Conservation (phyloP, 2,329 filamentous ascomycete species). For the Metarhizium album region DNA sequence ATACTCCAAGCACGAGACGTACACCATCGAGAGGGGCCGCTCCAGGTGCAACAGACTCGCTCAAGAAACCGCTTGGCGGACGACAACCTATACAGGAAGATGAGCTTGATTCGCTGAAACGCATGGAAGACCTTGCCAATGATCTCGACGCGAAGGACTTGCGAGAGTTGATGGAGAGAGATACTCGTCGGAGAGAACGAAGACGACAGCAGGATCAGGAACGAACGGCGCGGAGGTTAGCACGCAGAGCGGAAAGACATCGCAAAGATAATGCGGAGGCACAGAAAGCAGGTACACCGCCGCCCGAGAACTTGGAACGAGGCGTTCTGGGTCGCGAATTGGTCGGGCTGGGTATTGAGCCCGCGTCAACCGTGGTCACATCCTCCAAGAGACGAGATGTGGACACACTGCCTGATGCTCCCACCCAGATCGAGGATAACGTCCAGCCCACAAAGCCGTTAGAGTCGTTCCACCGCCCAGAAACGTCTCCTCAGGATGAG, state of each 20-base stretch:
- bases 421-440: slow-evolving; percentile 13
- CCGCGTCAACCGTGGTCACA: slow-evolving; percentile 43
- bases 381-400: slow-evolving; percentile 38
- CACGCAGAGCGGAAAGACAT: slow-evolving; percentile 57
- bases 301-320: slow-evolving; percentile 46
- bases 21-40: slow-evolving; percentile 33
- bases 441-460: slow-evolving; percentile 13
- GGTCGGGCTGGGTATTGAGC: slow-evolving; percentile 45
- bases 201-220: slow-evolving; percentile 60
- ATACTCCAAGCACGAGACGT: slow-evolving; percentile 54
- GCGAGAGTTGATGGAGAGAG: slow-evolving; percentile 81
- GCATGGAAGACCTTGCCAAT: slow-evolving; percentile 66
- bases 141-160: slow-evolving; percentile 76
- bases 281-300: slow-evolving; percentile 36
- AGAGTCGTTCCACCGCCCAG: slow-evolving; percentile 20
- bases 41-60: slow-evolving; percentile 37
- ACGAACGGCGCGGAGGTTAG: slow-evolving; percentile 52
- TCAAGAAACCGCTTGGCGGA: slow-evolving; percentile 40
- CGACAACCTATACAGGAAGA: slow-evolving; percentile 49
- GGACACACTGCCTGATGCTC: slow-evolving; percentile 12
- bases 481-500: slow-evolving; percentile 13
- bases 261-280: slow-evolving; percentile 46
- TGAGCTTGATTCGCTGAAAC: slow-evolving; percentile 47
- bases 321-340: slow-evolving; percentile 50
- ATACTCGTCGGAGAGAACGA: slow-evolving; percentile 67